Evolutionary conservation across 2,329 filamentous ascomycete genomes (phyloP), one percentile per base, ranked within the genome.

Genomic region (Fusarium secorum): DNA sequence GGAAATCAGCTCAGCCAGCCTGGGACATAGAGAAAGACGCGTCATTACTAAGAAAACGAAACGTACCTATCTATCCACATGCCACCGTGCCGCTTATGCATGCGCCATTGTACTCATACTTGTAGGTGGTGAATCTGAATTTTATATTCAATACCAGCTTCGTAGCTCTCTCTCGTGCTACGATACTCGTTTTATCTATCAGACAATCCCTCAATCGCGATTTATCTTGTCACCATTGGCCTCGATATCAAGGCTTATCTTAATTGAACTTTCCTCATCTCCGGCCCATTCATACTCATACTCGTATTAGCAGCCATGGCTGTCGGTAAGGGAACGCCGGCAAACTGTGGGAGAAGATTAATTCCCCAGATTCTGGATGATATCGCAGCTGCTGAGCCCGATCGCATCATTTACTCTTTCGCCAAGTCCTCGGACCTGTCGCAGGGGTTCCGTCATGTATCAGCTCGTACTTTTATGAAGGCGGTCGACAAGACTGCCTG

Each of bases 401-500:
- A 75, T 9, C 76, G 74, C 5, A 61, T 65, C 14, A 48, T 79
- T 6, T 78, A 72, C 41, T 78, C 77, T 3, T 20, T 77, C 7
- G 59, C 75, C 2, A 75, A 53, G 5, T 57, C 54, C 4, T 49
- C 64, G 4, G 60, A 68, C 3, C 49, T 65, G 26, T 55, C 66
- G 6, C 55, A 71, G 4, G 66, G 68, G 3, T 77, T 77, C 22
- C 60, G 53, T 2, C 44, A 76, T 0, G 66, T 79, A 4, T 68
- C 78, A 24, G 77, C 78, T 17, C 66, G 53, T 9, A 17, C 45
- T 1, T 78, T 80, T 33, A 54, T 74, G 0, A 66, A 68, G 8
- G 78, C 78, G 0, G 68, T 79, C 14, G 68, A 79, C 44, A 79
- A 78, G 54, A 75, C 74, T 1, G 77, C 78, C 17, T 79, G 78